Evolutionary conservation across 2,329 filamentous ascomycete species (phyloP).

Genomic region (Penicillium sp.): DNA sequence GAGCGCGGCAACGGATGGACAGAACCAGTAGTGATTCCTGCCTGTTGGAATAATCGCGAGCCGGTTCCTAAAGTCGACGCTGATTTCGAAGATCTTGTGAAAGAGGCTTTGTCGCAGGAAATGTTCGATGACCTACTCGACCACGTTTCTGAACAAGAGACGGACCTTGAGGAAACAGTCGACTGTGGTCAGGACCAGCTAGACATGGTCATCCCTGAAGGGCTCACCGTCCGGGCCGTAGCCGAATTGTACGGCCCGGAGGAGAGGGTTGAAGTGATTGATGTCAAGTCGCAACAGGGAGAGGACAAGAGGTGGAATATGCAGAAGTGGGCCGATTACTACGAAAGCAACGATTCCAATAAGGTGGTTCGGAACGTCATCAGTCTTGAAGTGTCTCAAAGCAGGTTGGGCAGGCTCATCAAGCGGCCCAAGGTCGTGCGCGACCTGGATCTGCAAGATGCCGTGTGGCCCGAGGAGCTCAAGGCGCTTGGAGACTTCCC

Average conservation of each 20-base stretch:
- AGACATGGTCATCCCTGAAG: conserved; percentile 64
- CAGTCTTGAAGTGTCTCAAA: conserved; percentile 63
- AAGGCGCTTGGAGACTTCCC: conserved; percentile 55
- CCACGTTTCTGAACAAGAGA: conserved; percentile 25
- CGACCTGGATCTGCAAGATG: conserved; percentile 54
- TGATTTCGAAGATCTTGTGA: conserved; percentile 28
- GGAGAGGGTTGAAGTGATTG: conserved; percentile 61
- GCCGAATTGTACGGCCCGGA: conserved; percentile 61
- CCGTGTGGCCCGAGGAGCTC: conserved; percentile 50
- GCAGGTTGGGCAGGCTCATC: conserved; percentile 58
- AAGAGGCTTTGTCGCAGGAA: conserved; percentile 36
- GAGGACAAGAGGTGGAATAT: conserved; percentile 63
- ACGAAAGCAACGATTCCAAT: conserved; percentile 52
- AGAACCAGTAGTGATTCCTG: conserved; percentile 64
- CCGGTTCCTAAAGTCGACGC: conserved; percentile 28
- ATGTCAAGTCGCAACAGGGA: conserved; percentile 65
- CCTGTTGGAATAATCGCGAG: conserved; percentile 55
- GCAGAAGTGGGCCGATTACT: conserved; percentile 64
- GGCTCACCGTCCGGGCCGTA: conserved; percentile 59
- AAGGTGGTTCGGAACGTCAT: conserved; percentile 66
- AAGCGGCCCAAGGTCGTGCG: conserved; percentile 61
- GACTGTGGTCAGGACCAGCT: conserved; percentile 62
- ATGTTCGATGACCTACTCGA: conserved; percentile 41
- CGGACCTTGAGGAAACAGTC: conserved; percentile 42
- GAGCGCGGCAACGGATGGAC: conserved; percentile 60